These are phyloP conservation scores for Penicillium mononematosum DNA, from an alignment of 495 filamentous ascomycete genomes.

Conservation along the genomic window DNA sequence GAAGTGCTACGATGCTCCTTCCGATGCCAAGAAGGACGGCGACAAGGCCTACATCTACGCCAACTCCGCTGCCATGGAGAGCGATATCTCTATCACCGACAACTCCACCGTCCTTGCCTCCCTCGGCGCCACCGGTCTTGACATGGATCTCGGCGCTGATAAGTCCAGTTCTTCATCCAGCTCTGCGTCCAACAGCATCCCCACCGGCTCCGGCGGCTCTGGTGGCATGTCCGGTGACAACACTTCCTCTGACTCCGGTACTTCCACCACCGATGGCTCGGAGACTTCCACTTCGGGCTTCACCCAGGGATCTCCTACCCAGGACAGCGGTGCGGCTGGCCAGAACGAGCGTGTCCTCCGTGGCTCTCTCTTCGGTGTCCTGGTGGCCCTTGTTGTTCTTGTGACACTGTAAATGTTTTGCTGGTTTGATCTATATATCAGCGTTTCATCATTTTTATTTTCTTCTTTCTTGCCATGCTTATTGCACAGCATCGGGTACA, in stretches of 20 bases:
- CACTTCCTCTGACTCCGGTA: conserved; percentile 8
- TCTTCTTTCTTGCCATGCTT: conserved; percentile 17
- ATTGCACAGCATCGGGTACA: conserved; percentile 18
- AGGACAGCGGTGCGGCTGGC: conserved; percentile 35
- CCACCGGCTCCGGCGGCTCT: conserved; percentile 35
- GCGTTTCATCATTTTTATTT: conserved; percentile 1
- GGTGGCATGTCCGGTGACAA: conserved; percentile 27
- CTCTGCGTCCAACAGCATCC: conserved; percentile 34
- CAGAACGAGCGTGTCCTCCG: conserved; percentile 47
- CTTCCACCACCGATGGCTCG: conserved; percentile 18
- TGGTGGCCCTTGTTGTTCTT: conserved; percentile 55
- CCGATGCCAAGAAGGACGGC: conserved; percentile 58
- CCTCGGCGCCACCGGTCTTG: conserved; percentile 70
- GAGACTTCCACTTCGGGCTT: conserved; percentile 23
- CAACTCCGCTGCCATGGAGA: conserved; percentile 61
- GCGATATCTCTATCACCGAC: conserved; percentile 71
- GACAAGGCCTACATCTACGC: conserved; percentile 74
- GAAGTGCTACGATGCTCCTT: conserved; percentile 76
- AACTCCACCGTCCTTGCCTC: conserved; percentile 76
- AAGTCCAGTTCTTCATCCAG: conserved; percentile 23
- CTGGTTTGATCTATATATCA: conserved; percentile 8
- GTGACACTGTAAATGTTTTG: conserved; percentile 49
- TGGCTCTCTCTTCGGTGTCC: conserved; percentile 56
- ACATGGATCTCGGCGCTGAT: conserved; percentile 55
- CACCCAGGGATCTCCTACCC: conserved; percentile 27